Conservation (phyloP, 139 green algal genomes). For the Tetradesmus lagerheimii region DNA sequence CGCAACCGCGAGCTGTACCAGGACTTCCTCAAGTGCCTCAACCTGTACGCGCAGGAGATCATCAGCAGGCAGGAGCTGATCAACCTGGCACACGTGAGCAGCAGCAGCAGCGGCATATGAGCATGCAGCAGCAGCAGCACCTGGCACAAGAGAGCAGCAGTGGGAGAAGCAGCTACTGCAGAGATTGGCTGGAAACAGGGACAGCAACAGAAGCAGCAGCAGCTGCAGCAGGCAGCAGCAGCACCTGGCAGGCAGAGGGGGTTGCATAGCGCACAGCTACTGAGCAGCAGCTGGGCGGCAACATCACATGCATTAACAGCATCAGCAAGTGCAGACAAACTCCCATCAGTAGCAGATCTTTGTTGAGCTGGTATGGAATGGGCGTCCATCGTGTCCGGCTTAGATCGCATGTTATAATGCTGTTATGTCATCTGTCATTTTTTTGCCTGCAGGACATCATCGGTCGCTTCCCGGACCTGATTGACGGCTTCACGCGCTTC, state of each 20-base stretch:
- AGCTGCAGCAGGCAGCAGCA: not conserved
- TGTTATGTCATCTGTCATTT: too few species aligned
- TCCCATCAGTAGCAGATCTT: too few species aligned
- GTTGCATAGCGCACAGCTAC: too few species aligned
- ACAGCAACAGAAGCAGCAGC: conserved; percentile 12
- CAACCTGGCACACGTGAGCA: conserved; percentile 66
- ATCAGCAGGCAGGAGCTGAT: conserved; percentile 91
- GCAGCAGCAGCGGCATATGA: not conserved
- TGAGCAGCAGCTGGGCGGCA: not conserved
- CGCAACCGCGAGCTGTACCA: conserved; percentile 88
- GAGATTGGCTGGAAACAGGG: too few species aligned
- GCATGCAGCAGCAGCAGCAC: not conserved
- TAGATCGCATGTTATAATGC: too few species aligned
- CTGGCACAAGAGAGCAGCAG: too few species aligned
- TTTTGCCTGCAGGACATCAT: conserved; percentile 91
- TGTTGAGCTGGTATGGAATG: too few species aligned
- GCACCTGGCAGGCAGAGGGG: too few species aligned
- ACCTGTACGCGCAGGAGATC: conserved; percentile 95
- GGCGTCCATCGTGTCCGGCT: too few species aligned
- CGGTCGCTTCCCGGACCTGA: conserved; percentile 86
- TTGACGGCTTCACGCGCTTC: conserved; percentile 75
- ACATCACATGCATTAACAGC: too few species aligned
- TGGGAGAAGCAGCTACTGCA: too few species aligned
- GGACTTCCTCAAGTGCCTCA: conserved; percentile 98
- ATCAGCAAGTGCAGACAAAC: too few species aligned